Conservation (phyloP, 306 rosid genomes). For the Lagenaria siceraria region DNA sequence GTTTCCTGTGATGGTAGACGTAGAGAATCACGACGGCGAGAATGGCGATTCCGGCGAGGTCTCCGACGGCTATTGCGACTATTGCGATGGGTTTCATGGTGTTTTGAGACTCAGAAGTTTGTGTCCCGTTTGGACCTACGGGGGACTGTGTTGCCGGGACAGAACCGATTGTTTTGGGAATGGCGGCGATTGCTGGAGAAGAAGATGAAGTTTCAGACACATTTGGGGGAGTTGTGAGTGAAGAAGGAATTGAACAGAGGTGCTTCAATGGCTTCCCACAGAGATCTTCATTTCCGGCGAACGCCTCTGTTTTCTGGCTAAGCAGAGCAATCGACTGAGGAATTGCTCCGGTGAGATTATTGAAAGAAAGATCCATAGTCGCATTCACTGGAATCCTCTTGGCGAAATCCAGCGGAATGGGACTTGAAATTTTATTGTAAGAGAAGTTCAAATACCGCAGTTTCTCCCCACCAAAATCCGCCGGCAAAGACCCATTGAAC, state of each 20-base stretch:
- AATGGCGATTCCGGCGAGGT: constrained; percentile 48
- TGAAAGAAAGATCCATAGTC: constrained; percentile 76
- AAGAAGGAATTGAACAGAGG: constrained; percentile 63
- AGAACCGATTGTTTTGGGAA: constrained; percentile 58
- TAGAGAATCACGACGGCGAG: constrained; percentile 39
- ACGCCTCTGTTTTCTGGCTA: constrained; percentile 36
- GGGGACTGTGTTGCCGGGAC: constrained; percentile 24
- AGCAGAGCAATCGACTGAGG: constrained; percentile 44
- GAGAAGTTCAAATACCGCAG: constrained; percentile 64
- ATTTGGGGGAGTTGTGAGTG: constrained; percentile 49
- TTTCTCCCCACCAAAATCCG: constrained; percentile 34
- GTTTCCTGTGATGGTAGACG: constrained; percentile 48
- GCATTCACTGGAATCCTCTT: constrained; percentile 31
- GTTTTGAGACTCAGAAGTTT: constrained; percentile 13
- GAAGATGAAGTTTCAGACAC: constrained; percentile 19
- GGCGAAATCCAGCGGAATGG: constrained; percentile 44
- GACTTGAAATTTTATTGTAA: constrained; percentile 64
- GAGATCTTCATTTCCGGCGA: constrained; percentile 57
- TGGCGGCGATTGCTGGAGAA: constrained; percentile 84
- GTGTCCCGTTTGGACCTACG: constrained; percentile 15
- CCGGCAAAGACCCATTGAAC: constrained; percentile 66
- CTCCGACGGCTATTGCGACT: constrained; percentile 60
- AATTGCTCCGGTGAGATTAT: constrained; percentile 59
- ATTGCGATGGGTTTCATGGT: constrained; percentile 64
- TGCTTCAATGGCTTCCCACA: constrained; percentile 77